Evolutionary conservation across 768 basidiomycete species (phyloP).

Genomic region (Suillus fuscotomentosus): DNA sequence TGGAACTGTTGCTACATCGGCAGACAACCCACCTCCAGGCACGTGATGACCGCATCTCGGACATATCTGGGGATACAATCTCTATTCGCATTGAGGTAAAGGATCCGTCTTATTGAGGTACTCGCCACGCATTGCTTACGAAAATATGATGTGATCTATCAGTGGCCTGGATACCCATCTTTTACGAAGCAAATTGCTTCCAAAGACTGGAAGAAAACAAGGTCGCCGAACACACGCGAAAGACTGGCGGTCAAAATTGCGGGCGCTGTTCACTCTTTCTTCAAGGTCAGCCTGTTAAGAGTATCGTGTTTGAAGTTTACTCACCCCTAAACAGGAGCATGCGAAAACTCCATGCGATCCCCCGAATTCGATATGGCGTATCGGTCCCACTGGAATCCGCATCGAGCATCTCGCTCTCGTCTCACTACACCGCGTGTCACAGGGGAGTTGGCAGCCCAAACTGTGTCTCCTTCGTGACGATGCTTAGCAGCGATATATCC

Average conservation of each 20-base stretch:
- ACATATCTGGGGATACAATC: constrained; percentile 67
- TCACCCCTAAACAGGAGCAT: constrained; percentile 19
- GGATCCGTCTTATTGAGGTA: constrained; percentile 7
- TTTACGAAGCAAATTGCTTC: constrained; percentile 80
- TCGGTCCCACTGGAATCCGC: constrained; percentile 24
- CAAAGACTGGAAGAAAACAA: constrained; percentile 69
- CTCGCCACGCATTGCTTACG: neutral
- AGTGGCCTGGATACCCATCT: constrained; percentile 80
- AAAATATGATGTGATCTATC: constrained; percentile 10
- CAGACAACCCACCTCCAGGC: constrained; percentile 51
- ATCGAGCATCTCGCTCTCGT: constrained; percentile 48
- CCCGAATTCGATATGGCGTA: constrained; percentile 17
- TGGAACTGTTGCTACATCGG: constrained; percentile 60
- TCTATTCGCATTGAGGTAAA: constrained; percentile 70
- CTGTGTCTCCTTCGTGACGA: constrained; percentile 42
- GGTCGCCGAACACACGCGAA: constrained; percentile 68
- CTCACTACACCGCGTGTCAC: constrained; percentile 74
- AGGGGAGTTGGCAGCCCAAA: constrained; percentile 79
- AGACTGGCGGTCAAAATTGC: constrained; percentile 78
- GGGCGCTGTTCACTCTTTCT: constrained; percentile 65
- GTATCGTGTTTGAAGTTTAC: neutral
- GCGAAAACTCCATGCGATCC: constrained; percentile 11
- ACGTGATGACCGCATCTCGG: constrained; percentile 58
- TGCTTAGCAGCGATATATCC: neutral
- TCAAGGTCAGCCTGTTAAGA: constrained; percentile 40